phyloP scores from a whole-genome alignment of 306 rosid species.

The Geum urbanum region DNA sequence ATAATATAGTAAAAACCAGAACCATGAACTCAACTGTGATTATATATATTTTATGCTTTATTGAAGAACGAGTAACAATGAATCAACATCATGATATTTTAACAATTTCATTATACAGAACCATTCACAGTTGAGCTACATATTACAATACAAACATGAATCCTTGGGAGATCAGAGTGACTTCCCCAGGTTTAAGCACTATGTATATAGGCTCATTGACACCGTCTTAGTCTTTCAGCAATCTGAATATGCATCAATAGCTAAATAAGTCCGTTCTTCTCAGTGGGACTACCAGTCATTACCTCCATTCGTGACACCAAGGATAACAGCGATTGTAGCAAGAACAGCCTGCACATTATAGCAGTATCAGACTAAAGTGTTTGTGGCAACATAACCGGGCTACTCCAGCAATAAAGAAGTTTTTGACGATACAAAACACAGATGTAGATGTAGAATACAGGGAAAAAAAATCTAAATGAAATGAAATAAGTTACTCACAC shows the following conservation, averaged over 20 bases:
- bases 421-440: no score
- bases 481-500: conserved; percentile 56
- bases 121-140: neutral
- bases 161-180: neutral
- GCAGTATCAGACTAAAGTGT: neutral
- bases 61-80: neutral
- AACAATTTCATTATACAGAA: neutral
- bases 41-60: neutral
- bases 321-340: conserved; percentile 48
- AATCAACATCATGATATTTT: neutral
- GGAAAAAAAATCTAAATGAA: conserved; percentile 5
- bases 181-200: neutral
- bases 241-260: conserved; percentile 21
- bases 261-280: conserved; percentile 36
- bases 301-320: conserved; percentile 51
- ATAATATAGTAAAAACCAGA: neutral
- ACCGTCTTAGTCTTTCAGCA: conserved; percentile 14
- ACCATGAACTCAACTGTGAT: neutral
- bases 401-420: neutral
- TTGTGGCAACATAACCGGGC: neutral
- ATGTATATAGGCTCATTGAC: neutral
- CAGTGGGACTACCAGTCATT: conserved; percentile 46
- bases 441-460: neutral
- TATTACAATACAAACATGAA: conserved; percentile 11
- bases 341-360: conserved; percentile 63